phyloP scores from a whole-genome alignment of 352 stramenopile genomes.

The Pythium scleroteichum region DNA sequence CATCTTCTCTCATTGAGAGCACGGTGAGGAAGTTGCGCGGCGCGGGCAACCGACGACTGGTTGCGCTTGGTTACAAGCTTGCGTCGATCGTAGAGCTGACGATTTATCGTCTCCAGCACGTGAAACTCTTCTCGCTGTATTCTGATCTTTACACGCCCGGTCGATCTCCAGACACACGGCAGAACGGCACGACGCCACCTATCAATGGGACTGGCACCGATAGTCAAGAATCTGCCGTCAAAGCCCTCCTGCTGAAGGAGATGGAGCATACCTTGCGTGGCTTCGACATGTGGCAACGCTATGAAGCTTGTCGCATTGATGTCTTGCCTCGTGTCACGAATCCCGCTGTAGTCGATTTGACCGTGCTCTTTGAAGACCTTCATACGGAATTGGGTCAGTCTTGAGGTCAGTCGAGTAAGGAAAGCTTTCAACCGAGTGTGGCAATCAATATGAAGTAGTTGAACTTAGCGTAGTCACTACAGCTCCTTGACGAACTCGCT shows the following conservation, averaged over 20 bases:
- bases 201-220: slow-evolving; percentile 49
- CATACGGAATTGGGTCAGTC: slow-evolving; percentile 49
- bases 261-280: slow-evolving; percentile 85
- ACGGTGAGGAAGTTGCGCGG: slow-evolving; percentile 68
- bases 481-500: slow-evolving; percentile 84
- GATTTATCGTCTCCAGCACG: slow-evolving; percentile 80
- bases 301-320: slow-evolving; percentile 64
- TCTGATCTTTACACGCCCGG: slow-evolving; percentile 78
- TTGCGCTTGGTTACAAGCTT: slow-evolving; percentile 84
- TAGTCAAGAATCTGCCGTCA: slow-evolving; percentile 67
- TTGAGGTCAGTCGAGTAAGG: slow-evolving; percentile 1
- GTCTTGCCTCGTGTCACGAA: slow-evolving; percentile 81
- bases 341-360: slow-evolving; percentile 63
- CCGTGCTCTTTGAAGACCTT: slow-evolving; percentile 75
- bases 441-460: slow-evolving; percentile 1
- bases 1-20: slow-evolving; percentile 77
- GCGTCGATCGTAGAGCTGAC: slow-evolving; percentile 76
- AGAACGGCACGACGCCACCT: slow-evolving; percentile 75
- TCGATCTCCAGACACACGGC: slow-evolving; percentile 68
- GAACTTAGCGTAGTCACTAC: slow-evolving; percentile 23
- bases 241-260: slow-evolving; percentile 74
- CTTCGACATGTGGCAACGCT: slow-evolving; percentile 88
- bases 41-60: slow-evolving; percentile 56
- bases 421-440: slow-evolving; percentile 2
- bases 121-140: slow-evolving; percentile 78